These are phyloP conservation scores for Plasmodium billcollinsi DNA, from an alignment of 169 alveolate genomes.

Conservation along the genomic window DNA sequence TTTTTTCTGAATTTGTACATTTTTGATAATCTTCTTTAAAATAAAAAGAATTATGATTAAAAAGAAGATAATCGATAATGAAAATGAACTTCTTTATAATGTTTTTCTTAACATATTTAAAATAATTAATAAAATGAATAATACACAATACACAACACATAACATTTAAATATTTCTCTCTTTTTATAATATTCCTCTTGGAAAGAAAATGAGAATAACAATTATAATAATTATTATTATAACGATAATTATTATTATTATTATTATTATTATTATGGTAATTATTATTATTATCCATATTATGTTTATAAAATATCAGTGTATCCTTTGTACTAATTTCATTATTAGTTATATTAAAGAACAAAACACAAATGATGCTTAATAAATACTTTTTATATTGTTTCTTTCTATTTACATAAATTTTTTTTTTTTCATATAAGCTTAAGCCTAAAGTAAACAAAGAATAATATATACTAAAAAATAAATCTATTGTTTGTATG, in stretches of 20 bases:
- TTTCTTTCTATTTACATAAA: slow-evolving; percentile 31
- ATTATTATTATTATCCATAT: neutral
- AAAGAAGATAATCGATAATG: slow-evolving; percentile 27
- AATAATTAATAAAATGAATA: slow-evolving; percentile 39
- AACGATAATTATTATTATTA: neutral
- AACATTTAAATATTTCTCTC: slow-evolving; percentile 18
- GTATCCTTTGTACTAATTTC: neutral
- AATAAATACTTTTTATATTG: slow-evolving; percentile 43
- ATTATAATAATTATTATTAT: neutral
- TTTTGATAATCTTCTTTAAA: slow-evolving; percentile 10
- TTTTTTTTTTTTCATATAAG: slow-evolving; percentile 21
- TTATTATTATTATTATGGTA: neutral
- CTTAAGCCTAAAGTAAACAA: slow-evolving; percentile 24
- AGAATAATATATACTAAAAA: slow-evolving; percentile 43
- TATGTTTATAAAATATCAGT: slow-evolving; percentile 7
- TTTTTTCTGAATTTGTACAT: neutral
- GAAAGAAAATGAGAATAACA: neutral
- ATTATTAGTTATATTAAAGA: neutral
- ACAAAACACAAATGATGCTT: slow-evolving; percentile 34
- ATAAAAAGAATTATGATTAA: slow-evolving; percentile 20
- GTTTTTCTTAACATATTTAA: slow-evolving; percentile 45
- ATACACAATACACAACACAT: slow-evolving; percentile 66
- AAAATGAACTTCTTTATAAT: slow-evolving; percentile 30
- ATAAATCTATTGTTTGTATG: slow-evolving; percentile 33
- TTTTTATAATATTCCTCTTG: neutral